These are phyloP conservation scores for Ogataea parapolymorpha DNA, from an alignment of 805 yeast species.

Conservation along the genomic window DNA sequence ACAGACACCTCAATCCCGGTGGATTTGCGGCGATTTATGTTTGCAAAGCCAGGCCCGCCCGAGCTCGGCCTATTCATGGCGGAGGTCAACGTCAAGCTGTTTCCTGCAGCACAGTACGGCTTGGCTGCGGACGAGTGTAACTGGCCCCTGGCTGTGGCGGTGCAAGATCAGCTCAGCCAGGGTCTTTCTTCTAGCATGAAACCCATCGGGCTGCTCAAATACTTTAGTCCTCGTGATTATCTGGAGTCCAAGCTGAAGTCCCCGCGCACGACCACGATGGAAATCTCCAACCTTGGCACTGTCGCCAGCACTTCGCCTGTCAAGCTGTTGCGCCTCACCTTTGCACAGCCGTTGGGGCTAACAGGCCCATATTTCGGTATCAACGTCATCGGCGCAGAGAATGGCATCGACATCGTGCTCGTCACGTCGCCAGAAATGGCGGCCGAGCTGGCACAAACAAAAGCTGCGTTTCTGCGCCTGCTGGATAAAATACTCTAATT, in stretches of 20 bases:
- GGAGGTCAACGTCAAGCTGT: neutral
- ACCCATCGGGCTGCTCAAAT: constrained; percentile 12
- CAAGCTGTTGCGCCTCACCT: constrained; percentile 15
- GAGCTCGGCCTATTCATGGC: constrained; percentile 9
- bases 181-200: neutral
- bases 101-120: neutral
- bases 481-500: neutral
- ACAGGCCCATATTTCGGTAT: constrained; percentile 12
- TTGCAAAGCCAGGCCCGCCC: neutral
- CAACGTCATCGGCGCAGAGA: constrained; percentile 18
- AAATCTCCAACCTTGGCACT: constrained; percentile 23
- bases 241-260: neutral
- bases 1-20: constrained; percentile 18
- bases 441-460: constrained; percentile 6
- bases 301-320: constrained; percentile 4
- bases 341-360: constrained; percentile 18
- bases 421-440: constrained; percentile 4
- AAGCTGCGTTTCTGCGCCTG: constrained; percentile 3
- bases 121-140: neutral
- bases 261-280: constrained; percentile 12
- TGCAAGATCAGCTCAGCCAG: constrained; percentile 13
- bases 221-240: constrained; percentile 4
- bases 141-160: constrained; percentile 15
- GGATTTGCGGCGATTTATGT: constrained; percentile 16
- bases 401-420: constrained; percentile 14